Evolutionary conservation across 2,329 filamentous ascomycete species (phyloP).

Genomic region (Colletotrichum sansevieriae): DNA sequence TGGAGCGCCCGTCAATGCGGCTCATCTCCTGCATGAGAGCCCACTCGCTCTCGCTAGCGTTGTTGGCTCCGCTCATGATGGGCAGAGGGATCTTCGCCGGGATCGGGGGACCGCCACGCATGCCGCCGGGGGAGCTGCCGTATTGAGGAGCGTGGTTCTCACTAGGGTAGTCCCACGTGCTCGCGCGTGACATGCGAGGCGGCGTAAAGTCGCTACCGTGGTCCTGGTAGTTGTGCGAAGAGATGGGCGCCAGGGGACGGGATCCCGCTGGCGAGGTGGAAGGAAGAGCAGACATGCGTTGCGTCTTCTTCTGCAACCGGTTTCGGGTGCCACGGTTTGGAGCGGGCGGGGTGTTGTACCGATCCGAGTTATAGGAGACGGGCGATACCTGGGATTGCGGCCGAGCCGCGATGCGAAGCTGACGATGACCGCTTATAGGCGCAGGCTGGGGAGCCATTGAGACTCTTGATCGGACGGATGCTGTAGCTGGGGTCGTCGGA

Average conservation of each 20-base stretch:
- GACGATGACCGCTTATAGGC: conserved; percentile 63
- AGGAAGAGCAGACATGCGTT: conserved; percentile 58
- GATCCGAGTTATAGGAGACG: conserved; percentile 46
- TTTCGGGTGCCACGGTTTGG: conserved; percentile 61
- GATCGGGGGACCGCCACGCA: conserved; percentile 66
- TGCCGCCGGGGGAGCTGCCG: conserved; percentile 45
- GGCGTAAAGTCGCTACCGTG: conserved; percentile 56
- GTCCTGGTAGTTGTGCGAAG: conserved; percentile 65
- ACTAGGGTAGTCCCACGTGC: conserved; percentile 65
- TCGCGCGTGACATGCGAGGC: conserved; percentile 59
- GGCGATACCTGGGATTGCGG: conserved; percentile 61
- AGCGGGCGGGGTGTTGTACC: conserved; percentile 50
- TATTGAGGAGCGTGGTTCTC: conserved; percentile 64
- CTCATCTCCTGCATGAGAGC: conserved; percentile 80
- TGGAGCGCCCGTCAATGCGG: conserved; percentile 72
- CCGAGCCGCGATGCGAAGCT: conserved; percentile 63
- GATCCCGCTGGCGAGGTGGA: conserved; percentile 54
- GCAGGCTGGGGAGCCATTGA: conserved; percentile 65
- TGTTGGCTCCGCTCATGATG: conserved; percentile 58
- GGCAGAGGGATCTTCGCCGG: conserved; percentile 77
- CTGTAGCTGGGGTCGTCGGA: conserved; percentile 46
- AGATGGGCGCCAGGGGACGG: conserved; percentile 66
- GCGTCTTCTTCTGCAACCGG: conserved; percentile 74
- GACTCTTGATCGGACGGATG: conserved; percentile 51
- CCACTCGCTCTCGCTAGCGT: conserved; percentile 63